Evolutionary conservation across 345 rosid genomes (phyloP).

Genomic region (Hirschfeldia incana): DNA sequence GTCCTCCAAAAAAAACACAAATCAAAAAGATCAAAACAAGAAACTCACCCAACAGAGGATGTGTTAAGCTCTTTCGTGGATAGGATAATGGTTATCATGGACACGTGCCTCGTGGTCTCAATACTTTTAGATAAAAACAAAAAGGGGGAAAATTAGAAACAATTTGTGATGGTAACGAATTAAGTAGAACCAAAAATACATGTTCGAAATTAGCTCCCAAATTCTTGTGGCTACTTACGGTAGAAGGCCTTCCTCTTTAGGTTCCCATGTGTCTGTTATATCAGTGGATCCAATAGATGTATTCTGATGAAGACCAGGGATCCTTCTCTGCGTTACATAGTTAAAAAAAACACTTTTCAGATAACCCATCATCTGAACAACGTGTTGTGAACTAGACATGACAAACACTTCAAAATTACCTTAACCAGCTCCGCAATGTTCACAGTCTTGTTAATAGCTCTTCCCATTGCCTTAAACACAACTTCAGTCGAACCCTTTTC

Average conservation of each 20-base stretch:
- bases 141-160: background rate
- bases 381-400: background rate
- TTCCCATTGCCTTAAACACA: slow-evolving; percentile 77
- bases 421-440: slow-evolving; percentile 68
- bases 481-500: slow-evolving; percentile 67
- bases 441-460: slow-evolving; percentile 80
- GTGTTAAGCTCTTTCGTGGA: slow-evolving; percentile 71
- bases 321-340: slow-evolving; percentile 59
- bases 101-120: slow-evolving; percentile 98
- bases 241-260: slow-evolving; percentile 78
- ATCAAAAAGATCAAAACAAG: background rate
- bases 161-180: background rate
- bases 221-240: slow-evolving; percentile 45
- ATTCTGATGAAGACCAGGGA: slow-evolving; percentile 76
- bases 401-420: slow-evolving; percentile 33
- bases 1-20: background rate
- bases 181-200: background rate
- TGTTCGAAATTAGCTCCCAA: background rate
- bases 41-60: slow-evolving; percentile 78
- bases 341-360: background rate
- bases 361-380: background rate
- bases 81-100: slow-evolving; percentile 87
- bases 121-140: slow-evolving; percentile 45
- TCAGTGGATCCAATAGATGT: slow-evolving; percentile 81
- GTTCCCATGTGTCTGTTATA: slow-evolving; percentile 87